Base-by-base conservation (phyloP, 1,284 basidiomycete species). In the Athelia sp. region DNA sequence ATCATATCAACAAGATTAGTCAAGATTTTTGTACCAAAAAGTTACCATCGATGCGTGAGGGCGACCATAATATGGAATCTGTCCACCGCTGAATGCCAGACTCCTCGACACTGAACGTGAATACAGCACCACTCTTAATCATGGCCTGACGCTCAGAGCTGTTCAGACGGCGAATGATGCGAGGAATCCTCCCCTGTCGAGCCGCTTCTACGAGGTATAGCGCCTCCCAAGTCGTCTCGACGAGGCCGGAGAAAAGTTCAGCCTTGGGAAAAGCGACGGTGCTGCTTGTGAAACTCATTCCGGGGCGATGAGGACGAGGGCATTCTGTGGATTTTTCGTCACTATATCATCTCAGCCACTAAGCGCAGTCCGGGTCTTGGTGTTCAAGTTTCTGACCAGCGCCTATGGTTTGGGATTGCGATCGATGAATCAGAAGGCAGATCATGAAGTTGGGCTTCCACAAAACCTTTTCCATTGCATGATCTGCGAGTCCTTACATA, bases 41-140 rank as follows among this genome's bases (percentile, higher is more conserved):
- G 67, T 91, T 91, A 54, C 83, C 84, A 19, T 88, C 79, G 52
- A 91, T 91, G 1, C 89, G 76, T 46, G 87, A 90, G 0, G 88
- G 87, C n/a, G 85, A 88, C 88, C 88, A 91, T 19, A 86, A 71
- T 34, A 87, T 68, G 21, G 87, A 87, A 63, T 92, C 88, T 62
- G 89, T 91, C 89, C 89, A 91, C 18, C 89, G 75, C 62, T 88
- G 90, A 64, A 92, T 91, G 18, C 84, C 85, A 53, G 87, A 88
- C 58, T 90, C 87, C 55, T 86, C 80, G 61, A 90, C 88, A 58
- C 79, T 82, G 67, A 90, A 92, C 45, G 91, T 84, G 62, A 90
- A 92, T 23, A 91, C 80, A 10, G 85, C 79, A 17, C 89, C 89
- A 49, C 84, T 86, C 54, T 77, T 75, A 62, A 92, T 87, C 75